Evolutionary conservation across 225 moss, liverwort and hornwort genomes (phyloP), one percentile per base, ranked within the genome.

Genomic region (Rhytidiadelphus loreus): DNA sequence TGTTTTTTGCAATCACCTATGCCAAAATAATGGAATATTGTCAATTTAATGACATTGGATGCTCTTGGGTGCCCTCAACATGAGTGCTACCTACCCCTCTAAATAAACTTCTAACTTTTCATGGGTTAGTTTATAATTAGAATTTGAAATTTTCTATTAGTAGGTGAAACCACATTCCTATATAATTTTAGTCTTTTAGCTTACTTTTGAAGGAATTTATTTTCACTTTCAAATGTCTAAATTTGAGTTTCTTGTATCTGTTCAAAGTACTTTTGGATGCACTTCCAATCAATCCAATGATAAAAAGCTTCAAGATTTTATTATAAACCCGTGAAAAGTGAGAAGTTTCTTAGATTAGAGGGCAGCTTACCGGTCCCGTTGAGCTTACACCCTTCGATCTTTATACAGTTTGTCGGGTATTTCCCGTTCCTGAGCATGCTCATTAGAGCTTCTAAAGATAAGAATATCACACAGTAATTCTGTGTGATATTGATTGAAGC

Each of bases 71-170:
- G 0, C 23, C 8, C 0, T n/a, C n/a, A n/a, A n/a, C 2, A 5
- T 0, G 0, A 68, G 2, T 2, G 0, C n/a, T 66, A 12, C 12
- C 7, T 13, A 0, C 2, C 20, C 12, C 2, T 22, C 6, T 37
- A 20, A 12, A 39, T 4, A n/a, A n/a, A 39, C n/a, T 23, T n/a
- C 12, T 23, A 4, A 68, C 2, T 22, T 7, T n/a, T n/a, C 12
- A 12, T n/a, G n/a, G n/a, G n/a, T 2, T 0, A 0, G 2, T n/a
- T 66, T 22, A 12, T 21, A 22, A 22, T 37, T 21, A 21, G 12
- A n/a, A n/a, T 22, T 66, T 37, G 2, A n/a, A n/a, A 21, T 23
- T 68, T n/a, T n/a, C 7, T 68, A 22, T n/a, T n/a, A n/a, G n/a
- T n/a, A 7, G 13, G 2, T 68, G 12, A 13, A n/a, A 68, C 4